Evolutionary conservation across 768 basidiomycete genomes (phyloP).

Genomic region (Boletus eberwhitei): DNA sequence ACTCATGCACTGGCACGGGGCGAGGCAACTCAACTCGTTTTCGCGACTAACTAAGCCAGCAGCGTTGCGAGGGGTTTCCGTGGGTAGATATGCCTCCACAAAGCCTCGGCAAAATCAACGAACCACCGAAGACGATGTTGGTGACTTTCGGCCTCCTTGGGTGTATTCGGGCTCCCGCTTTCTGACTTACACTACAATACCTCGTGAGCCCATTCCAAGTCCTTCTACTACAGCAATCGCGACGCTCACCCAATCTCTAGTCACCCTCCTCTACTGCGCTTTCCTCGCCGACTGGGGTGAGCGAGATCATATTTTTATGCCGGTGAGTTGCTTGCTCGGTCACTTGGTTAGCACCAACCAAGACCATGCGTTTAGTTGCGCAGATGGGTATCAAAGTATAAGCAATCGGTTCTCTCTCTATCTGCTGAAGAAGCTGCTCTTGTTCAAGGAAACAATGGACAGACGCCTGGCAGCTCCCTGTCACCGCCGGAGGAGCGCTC

Average conservation of each 20-base stretch:
- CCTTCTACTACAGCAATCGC: background rate
- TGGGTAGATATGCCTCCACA: conserved; percentile 15
- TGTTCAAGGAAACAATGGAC: conserved; percentile 9
- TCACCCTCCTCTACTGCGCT: conserved; percentile 50
- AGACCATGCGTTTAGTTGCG: conserved; percentile 40
- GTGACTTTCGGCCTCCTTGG: conserved; percentile 60
- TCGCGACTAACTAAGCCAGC: conserved; percentile 3
- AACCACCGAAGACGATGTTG: conserved; percentile 16
- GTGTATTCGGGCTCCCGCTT: conserved; percentile 51
- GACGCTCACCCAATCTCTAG: conserved; percentile 32
- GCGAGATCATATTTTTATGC: conserved; percentile 67
- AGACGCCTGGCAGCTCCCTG: background rate
- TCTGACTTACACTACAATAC: conserved; percentile 53
- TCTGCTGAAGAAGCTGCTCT: conserved; percentile 50
- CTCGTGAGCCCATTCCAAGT: conserved; percentile 38
- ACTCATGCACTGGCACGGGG: conserved; percentile 9
- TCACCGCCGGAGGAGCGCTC: conserved; percentile 3
- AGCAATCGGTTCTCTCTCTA: conserved; percentile 53
- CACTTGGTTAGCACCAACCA: background rate
- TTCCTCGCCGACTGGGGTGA: conserved; percentile 69
- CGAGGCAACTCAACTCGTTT: conserved; percentile 5
- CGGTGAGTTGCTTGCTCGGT: conserved; percentile 41
- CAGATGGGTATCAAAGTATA: conserved; percentile 51
- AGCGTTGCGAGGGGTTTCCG: background rate
- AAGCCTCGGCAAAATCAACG: conserved; percentile 6